phyloP scores from a whole-genome alignment of 345 rosid genomes.

The Brassica carinata region DNA sequence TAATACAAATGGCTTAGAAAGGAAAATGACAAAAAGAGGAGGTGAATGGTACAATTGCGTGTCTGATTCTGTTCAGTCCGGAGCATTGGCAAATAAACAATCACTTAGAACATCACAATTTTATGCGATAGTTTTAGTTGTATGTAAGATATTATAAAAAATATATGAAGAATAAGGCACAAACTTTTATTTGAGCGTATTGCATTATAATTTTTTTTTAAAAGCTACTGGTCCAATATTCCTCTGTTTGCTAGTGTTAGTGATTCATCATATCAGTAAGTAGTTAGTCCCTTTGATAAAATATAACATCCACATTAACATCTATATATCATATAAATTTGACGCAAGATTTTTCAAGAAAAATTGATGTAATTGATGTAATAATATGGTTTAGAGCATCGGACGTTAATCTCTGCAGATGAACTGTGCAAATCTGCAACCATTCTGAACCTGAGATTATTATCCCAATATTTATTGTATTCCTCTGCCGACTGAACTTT shows the following conservation, averaged over 20 bases:
- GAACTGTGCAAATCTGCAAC: slow-evolving; percentile 23
- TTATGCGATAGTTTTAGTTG: background rate
- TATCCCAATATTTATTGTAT: slow-evolving; percentile 29
- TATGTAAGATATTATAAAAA: background rate
- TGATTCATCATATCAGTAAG: slow-evolving; percentile 19
- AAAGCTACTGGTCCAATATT: background rate
- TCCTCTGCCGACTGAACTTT: slow-evolving; percentile 26
- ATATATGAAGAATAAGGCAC: background rate
- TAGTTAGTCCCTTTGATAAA: slow-evolving; percentile 14
- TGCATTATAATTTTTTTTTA: background rate
- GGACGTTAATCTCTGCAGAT: slow-evolving; percentile 23
- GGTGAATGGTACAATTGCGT: background rate
- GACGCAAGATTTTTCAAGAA: no score
- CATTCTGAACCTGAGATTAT: slow-evolving; percentile 11
- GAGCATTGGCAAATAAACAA: background rate
- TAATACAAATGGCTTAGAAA: background rate
- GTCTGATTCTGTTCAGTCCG: background rate
- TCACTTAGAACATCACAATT: background rate
- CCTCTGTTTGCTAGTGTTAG: slow-evolving; percentile 18
- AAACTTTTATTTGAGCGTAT: background rate
- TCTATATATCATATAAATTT: background rate
- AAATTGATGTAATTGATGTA: no score
- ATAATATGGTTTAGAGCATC: background rate
- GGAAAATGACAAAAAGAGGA: background rate
- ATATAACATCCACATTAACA: background rate